Base-by-base conservation (phyloP, 305 asterid species). In the Andrographis paniculata region DNA sequence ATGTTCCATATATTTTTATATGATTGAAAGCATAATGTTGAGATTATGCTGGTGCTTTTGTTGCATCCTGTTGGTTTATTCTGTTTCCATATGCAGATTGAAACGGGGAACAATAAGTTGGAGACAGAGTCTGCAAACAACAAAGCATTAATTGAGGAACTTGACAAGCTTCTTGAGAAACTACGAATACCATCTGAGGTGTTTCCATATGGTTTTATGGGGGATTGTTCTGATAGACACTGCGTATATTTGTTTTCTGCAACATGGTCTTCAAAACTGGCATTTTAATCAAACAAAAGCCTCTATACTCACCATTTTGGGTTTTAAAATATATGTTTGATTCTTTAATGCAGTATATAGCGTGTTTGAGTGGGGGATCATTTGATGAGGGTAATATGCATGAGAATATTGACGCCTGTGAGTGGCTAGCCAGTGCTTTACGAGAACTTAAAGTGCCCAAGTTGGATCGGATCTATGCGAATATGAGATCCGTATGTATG, bases 111-210 rank as follows among this genome's bases (percentile, higher is more conserved):
- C 67, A 92, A 92, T 76, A 84, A 85, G 76, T 79, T 92, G 69
- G 96, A 87, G 77, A 79, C 79, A 95, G 97, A 92, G 68, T 87
- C 99, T 20, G 80, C 81, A 48, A 92, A 92, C 77, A 92, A 92
- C 72, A 77, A 81, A 73, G 56, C 82, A 20, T 69, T 92, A 56
- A 71, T 92, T 64, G 97, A 81, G 78, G 95, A 87, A 72, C 96
- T 92, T 19, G 96, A 92, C 50, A 84, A 72, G 79, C 96, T 87
- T 76, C 86, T 87, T 59, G 94, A 77, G 68, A 84, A 56, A 51
- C 39, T 72, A 53, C 52, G 59, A 47, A 61, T 61, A 48, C 72
- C 70, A 41, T 23, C 67, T 36, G 68, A 70, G 74, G 99, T 92
- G 42, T 45, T 54, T 63, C 67, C 48, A 36, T 40, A 39, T 13